phyloP scores from a whole-genome alignment of 73 alveolate species.

The Stentor coeruleus region DNA sequence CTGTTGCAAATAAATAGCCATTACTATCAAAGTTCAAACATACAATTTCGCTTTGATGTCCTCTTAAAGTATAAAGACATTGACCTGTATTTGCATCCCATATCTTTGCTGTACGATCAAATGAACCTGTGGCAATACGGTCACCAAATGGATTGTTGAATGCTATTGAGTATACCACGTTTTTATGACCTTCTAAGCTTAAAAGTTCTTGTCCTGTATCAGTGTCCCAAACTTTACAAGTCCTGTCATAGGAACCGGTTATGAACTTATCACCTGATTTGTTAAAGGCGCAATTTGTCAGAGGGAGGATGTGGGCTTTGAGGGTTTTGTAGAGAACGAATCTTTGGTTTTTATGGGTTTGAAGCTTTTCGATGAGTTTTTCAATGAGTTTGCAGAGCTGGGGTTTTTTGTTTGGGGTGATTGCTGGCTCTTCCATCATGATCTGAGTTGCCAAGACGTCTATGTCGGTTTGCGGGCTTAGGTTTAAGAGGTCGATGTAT shows the following conservation, averaged over 20 bases:
- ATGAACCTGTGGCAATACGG: constrained; percentile 39
- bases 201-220: constrained; percentile 50
- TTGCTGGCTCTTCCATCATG: constrained; percentile 76
- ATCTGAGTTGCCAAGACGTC: constrained; percentile 69
- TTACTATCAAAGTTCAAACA: constrained; percentile 83
- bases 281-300: constrained; percentile 98
- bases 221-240: constrained; percentile 99
- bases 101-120: constrained; percentile 62
- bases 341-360: not conserved
- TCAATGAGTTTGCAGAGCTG: no score
- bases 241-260: constrained; percentile 91
- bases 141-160: constrained; percentile 97
- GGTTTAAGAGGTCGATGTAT: constrained; percentile 54
- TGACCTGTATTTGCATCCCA: constrained; percentile 98
- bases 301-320: constrained; percentile 95
- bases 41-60: constrained; percentile 92
- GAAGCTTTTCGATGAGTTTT: not conserved
- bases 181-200: constrained; percentile 89
- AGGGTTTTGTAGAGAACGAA: constrained; percentile 59
- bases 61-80: constrained; percentile 92
- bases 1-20: constrained; percentile 97
- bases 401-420: constrained; percentile 58
- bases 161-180: constrained; percentile 95
- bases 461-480: constrained; percentile 68
- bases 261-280: constrained; percentile 41